Evolutionary conservation across 2,329 filamentous ascomycete species (phyloP).

Genomic region (Aureobasidium uvarum): DNA sequence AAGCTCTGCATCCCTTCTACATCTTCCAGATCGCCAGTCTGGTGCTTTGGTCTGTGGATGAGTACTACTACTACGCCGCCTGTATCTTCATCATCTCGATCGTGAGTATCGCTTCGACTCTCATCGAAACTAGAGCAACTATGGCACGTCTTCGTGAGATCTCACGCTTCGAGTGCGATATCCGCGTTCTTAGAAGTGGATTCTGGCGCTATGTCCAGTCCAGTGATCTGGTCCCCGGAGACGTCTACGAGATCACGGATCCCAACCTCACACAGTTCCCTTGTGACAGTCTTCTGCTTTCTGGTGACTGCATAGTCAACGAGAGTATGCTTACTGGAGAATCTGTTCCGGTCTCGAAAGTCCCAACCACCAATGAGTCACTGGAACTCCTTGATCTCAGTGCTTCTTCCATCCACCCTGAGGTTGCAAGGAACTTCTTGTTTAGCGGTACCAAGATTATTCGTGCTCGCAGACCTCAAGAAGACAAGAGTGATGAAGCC

Average conservation of each 20-base stretch:
- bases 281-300: slow-evolving; percentile 85
- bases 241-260: slow-evolving; percentile 96
- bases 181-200: slow-evolving; percentile 86
- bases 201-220: slow-evolving; percentile 93
- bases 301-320: slow-evolving; percentile 96
- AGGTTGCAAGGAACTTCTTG: slow-evolving; percentile 82
- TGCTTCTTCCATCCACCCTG: slow-evolving; percentile 77
- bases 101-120: slow-evolving; percentile 83
- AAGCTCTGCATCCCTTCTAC: slow-evolving; percentile 97
- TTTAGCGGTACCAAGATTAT: slow-evolving; percentile 97
- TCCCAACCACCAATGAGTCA: slow-evolving; percentile 76
- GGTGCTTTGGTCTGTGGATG: slow-evolving; percentile 88
- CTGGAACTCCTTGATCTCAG: slow-evolving; percentile 73
- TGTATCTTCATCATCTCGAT: slow-evolving; percentile 95
- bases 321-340: slow-evolving; percentile 99
- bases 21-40: slow-evolving; percentile 96
- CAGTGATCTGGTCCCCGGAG: slow-evolving; percentile 85
- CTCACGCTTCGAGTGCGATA: slow-evolving; percentile 91
- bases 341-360: slow-evolving; percentile 94
- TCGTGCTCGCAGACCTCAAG: slow-evolving; percentile 81
- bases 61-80: slow-evolving; percentile 96
- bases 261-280: slow-evolving; percentile 84
- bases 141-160: slow-evolving; percentile 90
- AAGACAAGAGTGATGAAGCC: slow-evolving; percentile 80
- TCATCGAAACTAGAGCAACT: slow-evolving; percentile 87